A percentile compares a stretch with the other conserved stretches of the same genome.
These are phyloP conservation scores for Solanum medicagineum DNA, from an alignment of 257 asterid species.

Conservation along the genomic window DNA sequence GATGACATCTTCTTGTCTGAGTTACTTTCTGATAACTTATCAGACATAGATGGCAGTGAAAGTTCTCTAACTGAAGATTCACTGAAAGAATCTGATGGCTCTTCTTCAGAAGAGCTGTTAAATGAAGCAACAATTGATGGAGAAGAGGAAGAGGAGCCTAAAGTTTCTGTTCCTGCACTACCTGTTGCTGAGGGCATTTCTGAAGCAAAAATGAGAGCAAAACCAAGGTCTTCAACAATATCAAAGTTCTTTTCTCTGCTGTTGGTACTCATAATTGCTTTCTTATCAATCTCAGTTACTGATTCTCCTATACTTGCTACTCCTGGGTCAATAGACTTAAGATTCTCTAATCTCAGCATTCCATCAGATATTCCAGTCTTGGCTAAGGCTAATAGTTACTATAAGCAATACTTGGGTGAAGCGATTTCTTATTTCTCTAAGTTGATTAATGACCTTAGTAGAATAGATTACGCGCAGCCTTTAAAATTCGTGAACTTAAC, in stretches of 20 bases:
- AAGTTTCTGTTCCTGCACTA: not conserved
- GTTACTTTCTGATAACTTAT: slow-evolving; percentile 25
- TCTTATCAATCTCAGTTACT: slow-evolving; percentile 20
- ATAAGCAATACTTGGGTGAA: slow-evolving; percentile 19
- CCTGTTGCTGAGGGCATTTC: slow-evolving; percentile 10
- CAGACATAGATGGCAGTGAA: slow-evolving; percentile 34
- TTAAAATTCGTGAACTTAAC: slow-evolving; percentile 46
- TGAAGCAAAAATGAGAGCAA: slow-evolving; percentile 15
- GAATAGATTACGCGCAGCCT: slow-evolving; percentile 17
- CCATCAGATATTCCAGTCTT: slow-evolving; percentile 16
- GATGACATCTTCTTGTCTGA: slow-evolving; percentile 33
- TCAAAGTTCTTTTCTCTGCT: slow-evolving; percentile 24
- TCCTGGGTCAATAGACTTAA: slow-evolving; percentile 14
- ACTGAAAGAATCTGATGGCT: slow-evolving; percentile 11
- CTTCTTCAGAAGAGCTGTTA: slow-evolving; percentile 13
- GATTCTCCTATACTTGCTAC: slow-evolving; percentile 21
- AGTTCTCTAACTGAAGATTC: slow-evolving; percentile 27
- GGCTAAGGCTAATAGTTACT: slow-evolving; percentile 20
- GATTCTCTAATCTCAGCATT: slow-evolving; percentile 14
- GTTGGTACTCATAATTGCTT: slow-evolving; percentile 27
- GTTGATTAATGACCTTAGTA: slow-evolving; percentile 13
- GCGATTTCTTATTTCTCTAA: slow-evolving; percentile 24
- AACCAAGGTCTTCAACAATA: slow-evolving; percentile 11
- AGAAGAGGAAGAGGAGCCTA: slow-evolving; percentile 1
- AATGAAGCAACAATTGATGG: not conserved